Percentiles rank a stretch among this genome's conserved stretches.
phyloP scores from a whole-genome alignment of 2,329 filamentous ascomycete species.

The Blastomyces gilchristii region DNA sequence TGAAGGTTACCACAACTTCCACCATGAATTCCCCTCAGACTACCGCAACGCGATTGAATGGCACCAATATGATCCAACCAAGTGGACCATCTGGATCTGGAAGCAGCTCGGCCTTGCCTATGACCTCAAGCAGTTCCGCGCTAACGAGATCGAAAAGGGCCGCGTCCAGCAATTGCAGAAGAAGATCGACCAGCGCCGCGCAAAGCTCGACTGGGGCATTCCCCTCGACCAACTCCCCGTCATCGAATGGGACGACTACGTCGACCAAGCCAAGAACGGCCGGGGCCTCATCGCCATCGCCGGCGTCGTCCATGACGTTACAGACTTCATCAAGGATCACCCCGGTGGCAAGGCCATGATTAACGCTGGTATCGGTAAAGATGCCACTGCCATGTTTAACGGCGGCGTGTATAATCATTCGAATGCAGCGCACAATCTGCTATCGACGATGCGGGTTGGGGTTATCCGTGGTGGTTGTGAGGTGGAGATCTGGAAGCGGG shows the following conservation, averaged over 20 bases:
- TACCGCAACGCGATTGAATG: constrained; percentile 87
- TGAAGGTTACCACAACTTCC: constrained; percentile 91
- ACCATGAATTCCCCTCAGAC: constrained; percentile 87
- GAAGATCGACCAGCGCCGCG: constrained; percentile 82
- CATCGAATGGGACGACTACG: constrained; percentile 77
- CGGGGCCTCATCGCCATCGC: constrained; percentile 67
- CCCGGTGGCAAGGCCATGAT: constrained; percentile 87
- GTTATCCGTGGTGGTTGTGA: constrained; percentile 79
- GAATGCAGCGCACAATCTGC: constrained; percentile 79
- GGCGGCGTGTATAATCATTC: constrained; percentile 83
- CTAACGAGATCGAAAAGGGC: constrained; percentile 88
- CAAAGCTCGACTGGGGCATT: constrained; percentile 73
- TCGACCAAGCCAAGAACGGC: constrained; percentile 64
- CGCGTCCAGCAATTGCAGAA: constrained; percentile 81
- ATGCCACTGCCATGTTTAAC: constrained; percentile 84
- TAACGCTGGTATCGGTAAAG: constrained; percentile 70
- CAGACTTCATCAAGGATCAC: constrained; percentile 76
- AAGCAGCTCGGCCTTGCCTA: constrained; percentile 76
- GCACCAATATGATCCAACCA: constrained; percentile 87
- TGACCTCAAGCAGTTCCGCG: constrained; percentile 81
- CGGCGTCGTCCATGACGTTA: constrained; percentile 77
- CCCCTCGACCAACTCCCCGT: constrained; percentile 78
- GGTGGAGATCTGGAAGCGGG: constrained; percentile 87
- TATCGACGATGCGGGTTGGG: constrained; percentile 79
- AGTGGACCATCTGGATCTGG: constrained; percentile 78